phyloP scores from a whole-genome alignment of 192 early-diverging fungal species.

The Linnemannia schmuckeri region DNA sequence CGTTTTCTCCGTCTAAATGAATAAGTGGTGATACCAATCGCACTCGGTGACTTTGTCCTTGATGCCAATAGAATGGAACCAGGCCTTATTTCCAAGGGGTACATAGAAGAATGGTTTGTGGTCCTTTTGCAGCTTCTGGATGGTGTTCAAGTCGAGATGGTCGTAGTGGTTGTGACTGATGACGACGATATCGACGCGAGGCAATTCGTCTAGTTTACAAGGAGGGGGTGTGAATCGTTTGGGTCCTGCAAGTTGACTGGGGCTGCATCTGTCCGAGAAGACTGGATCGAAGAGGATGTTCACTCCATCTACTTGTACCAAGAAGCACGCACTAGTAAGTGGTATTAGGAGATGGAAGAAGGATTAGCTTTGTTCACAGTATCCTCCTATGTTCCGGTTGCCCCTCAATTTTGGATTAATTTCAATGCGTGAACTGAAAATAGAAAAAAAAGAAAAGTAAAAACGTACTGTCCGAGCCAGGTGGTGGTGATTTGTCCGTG shows the following conservation, averaged over 20 bases:
- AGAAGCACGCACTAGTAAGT: slow-evolving; percentile 64
- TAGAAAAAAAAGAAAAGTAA: not conserved
- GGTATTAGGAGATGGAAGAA: not conserved
- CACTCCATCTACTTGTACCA: slow-evolving; percentile 74
- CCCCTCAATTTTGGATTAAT: not conserved
- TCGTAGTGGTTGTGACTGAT: slow-evolving; percentile 94
- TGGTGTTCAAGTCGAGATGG: slow-evolving; percentile 80
- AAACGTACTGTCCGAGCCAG: slow-evolving; percentile 52
- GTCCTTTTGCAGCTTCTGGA: slow-evolving; percentile 63
- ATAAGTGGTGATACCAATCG: slow-evolving; percentile 75
- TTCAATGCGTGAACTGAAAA: not conserved
- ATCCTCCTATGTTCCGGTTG: not conserved
- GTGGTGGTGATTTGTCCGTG: slow-evolving; percentile 18
- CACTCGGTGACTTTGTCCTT: slow-evolving; percentile 67
- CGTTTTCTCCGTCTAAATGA: slow-evolving; percentile 25
- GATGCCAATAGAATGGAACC: slow-evolving; percentile 71
- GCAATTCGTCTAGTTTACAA: slow-evolving; percentile 73
- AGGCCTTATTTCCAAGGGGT: slow-evolving; percentile 80
- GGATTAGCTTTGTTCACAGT: slow-evolving; percentile 51
- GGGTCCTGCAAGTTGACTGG: slow-evolving; percentile 74
- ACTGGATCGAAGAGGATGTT: slow-evolving; percentile 84
- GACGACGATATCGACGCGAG: slow-evolving; percentile 78
- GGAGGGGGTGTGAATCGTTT: slow-evolving; percentile 76
- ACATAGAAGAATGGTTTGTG: slow-evolving; percentile 75
- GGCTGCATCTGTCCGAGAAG: slow-evolving; percentile 81